Percentiles rank a stretch among this genome's conserved stretches.
These are phyloP conservation scores for Buddleja alternifolia DNA, from an alignment of 257 asterid genomes.

Conservation along the genomic window DNA sequence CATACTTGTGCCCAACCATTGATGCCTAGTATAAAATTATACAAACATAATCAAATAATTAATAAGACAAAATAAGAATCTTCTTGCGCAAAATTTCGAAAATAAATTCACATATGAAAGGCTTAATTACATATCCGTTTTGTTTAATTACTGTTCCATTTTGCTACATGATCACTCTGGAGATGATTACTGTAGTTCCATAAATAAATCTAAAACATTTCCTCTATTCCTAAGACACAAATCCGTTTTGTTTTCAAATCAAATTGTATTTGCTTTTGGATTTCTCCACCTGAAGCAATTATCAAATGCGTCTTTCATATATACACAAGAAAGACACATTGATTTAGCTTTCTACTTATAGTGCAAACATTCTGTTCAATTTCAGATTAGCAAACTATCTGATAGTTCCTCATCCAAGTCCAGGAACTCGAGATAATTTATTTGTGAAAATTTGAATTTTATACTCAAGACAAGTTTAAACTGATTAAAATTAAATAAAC, in stretches of 20 bases:
- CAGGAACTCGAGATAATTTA: not conserved
- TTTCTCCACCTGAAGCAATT: not conserved
- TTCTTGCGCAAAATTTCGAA: not conserved
- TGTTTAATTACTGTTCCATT: too few relatives aligned
- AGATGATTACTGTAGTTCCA: too few relatives aligned
- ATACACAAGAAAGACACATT: too few relatives aligned
- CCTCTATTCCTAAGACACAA: not conserved
- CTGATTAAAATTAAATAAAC: too few relatives aligned
- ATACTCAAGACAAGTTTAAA: too few relatives aligned
- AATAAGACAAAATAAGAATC: not conserved
- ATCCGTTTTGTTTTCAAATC: not conserved
- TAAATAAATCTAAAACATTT: too few relatives aligned
- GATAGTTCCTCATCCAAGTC: not conserved
- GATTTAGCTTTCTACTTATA: not conserved
- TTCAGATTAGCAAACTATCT: not conserved
- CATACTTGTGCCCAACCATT: constrained; percentile 96
- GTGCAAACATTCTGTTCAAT: too few relatives aligned
- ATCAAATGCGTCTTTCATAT: not conserved
- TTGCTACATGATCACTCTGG: not conserved
- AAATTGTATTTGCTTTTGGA: not conserved
- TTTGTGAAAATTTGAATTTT: too few relatives aligned
- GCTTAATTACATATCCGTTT: constrained; percentile 1
- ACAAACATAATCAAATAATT: constrained; percentile 15
- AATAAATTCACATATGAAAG: not conserved
- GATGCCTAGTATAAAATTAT: constrained; percentile 65